Evolutionary conservation across 352 stramenopile species (phyloP).

Genomic region (Globisporangium apiculatum): DNA sequence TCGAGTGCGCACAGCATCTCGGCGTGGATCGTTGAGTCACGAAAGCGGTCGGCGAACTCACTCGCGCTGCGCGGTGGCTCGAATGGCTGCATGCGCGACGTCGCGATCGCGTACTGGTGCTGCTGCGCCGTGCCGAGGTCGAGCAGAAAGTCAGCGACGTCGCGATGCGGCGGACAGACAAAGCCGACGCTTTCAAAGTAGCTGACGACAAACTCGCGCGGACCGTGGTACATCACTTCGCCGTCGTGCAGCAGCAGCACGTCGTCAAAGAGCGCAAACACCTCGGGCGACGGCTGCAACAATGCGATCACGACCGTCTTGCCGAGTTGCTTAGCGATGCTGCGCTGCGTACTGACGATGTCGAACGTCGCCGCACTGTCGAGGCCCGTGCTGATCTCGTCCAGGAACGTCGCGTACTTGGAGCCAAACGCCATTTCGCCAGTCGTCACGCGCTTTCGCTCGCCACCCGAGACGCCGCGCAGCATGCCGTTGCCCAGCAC

Average conservation of each 20-base stretch:
- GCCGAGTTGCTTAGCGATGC: conserved; percentile 27
- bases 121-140: conserved; percentile 40
- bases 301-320: conserved; percentile 51
- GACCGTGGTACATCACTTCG: conserved; percentile 55
- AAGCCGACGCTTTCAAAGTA: conserved; percentile 43
- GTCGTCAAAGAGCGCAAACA: conserved; percentile 53
- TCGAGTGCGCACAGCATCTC: conserved; percentile 20
- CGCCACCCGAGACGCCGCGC: conserved; percentile 40
- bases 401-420: conserved; percentile 52
- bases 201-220: conserved; percentile 19
- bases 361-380: conserved; percentile 87
- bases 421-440: conserved; percentile 63
- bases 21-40: conserved; percentile 21
- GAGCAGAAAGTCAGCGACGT: conserved; percentile 47
- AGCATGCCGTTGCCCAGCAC: conserved; percentile 25
- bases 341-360: conserved; percentile 65
- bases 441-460: conserved; percentile 41
- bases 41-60: conserved; percentile 26
- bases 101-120: conserved; percentile 22
- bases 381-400: conserved; percentile 90
- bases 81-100: conserved; percentile 10
- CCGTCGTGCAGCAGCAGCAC: conserved; percentile 52
- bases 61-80: conserved; percentile 22
- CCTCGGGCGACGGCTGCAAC: conserved; percentile 45
- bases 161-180: conserved; percentile 28